phyloP scores from a whole-genome alignment of 306 rosid genomes.

The Prunus campanulata region DNA sequence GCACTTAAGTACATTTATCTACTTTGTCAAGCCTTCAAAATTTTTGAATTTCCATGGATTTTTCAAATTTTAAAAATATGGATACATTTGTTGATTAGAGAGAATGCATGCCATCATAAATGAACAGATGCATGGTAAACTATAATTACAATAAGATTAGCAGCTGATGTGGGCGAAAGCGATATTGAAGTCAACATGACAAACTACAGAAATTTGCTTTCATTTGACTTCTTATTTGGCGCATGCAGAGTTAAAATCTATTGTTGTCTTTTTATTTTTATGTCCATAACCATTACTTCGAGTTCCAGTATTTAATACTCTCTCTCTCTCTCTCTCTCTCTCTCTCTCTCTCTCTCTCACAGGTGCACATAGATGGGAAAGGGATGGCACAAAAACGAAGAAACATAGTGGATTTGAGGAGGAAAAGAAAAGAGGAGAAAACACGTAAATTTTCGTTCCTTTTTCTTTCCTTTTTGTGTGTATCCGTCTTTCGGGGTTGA shows the following conservation, averaged over 20 bases:
- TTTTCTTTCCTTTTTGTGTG: background rate
- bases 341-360: background rate
- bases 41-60: background rate
- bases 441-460: conserved; percentile 41
- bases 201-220: background rate
- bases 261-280: background rate
- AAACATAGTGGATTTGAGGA: conserved; percentile 43
- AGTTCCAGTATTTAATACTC: background rate
- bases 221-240: background rate
- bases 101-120: background rate
- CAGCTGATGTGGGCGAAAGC: background rate
- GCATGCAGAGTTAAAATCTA: background rate
- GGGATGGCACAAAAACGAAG: conserved; percentile 47
- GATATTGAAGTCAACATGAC: background rate
- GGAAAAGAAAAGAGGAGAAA: conserved; percentile 82
- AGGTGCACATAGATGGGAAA: conserved; percentile 74
- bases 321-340: background rate
- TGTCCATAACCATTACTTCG: background rate
- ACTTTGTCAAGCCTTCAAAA: too few relatives aligned
- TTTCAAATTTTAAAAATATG: background rate
- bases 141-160: background rate
- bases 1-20: background rate
- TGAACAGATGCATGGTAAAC: background rate
- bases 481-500: background rate
- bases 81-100: background rate